phyloP scores from a whole-genome alignment of 768 basidiomycete genomes.

The Stropharia rugosoannulata region DNA sequence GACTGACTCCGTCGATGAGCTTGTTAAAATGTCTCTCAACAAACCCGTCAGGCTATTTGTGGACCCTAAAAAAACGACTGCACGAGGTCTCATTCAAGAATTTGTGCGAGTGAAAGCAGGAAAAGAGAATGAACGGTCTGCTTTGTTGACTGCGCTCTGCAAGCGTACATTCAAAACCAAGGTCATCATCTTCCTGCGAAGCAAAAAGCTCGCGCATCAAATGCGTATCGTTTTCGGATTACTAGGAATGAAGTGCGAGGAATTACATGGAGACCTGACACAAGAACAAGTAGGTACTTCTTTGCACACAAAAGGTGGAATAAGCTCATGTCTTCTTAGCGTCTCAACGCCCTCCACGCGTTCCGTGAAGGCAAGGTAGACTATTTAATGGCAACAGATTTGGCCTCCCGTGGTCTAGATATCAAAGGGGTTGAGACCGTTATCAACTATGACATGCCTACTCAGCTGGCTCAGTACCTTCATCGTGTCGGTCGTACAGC shows the following conservation, averaged over 20 bases:
- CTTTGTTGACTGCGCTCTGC: conserved; percentile 79
- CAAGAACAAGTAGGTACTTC: conserved; percentile 80
- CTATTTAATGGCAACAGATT: conserved; percentile 93
- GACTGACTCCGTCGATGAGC: conserved; percentile 94
- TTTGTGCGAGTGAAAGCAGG: conserved; percentile 89
- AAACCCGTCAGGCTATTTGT: conserved; percentile 95
- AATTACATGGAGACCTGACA: conserved; percentile 92
- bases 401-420: conserved; percentile 93
- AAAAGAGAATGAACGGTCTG: conserved; percentile 74
- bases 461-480: conserved; percentile 88
- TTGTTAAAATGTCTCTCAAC: conserved; percentile 89
- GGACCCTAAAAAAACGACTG: conserved; percentile 87
- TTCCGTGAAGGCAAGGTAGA: conserved; percentile 90
- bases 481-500: conserved; percentile 98
- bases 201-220: conserved; percentile 97
- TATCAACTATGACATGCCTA: conserved; percentile 99
- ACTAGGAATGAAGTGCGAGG: conserved; percentile 85
- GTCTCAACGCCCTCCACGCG: conserved; percentile 78
- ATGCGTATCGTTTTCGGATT: conserved; percentile 92
- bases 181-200: conserved; percentile 92
- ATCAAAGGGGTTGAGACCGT: conserved; percentile 98
- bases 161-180: conserved; percentile 81
- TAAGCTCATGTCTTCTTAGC: conserved; percentile 41
- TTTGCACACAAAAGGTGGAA: neutral
- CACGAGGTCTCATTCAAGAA: conserved; percentile 86